Conservation (phyloP, 2,329 filamentous ascomycete genomes). For the Samsoniella hepiali region DNA sequence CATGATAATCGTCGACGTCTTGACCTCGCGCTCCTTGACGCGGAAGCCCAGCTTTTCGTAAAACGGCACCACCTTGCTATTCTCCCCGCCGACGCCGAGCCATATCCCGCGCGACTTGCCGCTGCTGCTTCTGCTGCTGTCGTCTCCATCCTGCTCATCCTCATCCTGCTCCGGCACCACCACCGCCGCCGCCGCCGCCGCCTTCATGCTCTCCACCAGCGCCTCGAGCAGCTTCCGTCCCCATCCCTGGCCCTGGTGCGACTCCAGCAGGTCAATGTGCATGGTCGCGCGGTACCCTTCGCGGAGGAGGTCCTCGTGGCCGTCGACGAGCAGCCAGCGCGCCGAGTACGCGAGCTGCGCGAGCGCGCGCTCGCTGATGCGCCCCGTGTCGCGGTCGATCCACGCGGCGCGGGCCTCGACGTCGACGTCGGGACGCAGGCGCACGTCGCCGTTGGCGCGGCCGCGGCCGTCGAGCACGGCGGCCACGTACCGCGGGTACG, state of each 20-base stretch:
- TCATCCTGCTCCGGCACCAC: background rate
- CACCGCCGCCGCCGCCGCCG: slow-evolving; percentile 16
- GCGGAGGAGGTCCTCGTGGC: slow-evolving; percentile 33
- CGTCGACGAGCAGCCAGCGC: slow-evolving; percentile 37
- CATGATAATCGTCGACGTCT: slow-evolving; percentile 40
- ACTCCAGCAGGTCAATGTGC: slow-evolving; percentile 47
- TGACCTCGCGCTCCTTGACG: slow-evolving; percentile 34
- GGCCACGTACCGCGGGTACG: slow-evolving; percentile 38
- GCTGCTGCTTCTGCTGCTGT: too few species aligned
- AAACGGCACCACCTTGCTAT: slow-evolving; percentile 45
- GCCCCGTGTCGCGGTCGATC: slow-evolving; percentile 25
- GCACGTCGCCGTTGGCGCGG: slow-evolving; percentile 10
- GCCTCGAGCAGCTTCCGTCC: slow-evolving; percentile 39
- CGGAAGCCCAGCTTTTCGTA: slow-evolving; percentile 47
- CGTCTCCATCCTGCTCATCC: background rate
- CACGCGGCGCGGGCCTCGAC: slow-evolving; percentile 31
- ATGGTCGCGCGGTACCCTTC: slow-evolving; percentile 41
- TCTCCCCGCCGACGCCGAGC: slow-evolving; percentile 45
- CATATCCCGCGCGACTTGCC: slow-evolving; percentile 36
- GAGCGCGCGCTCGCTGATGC: slow-evolving; percentile 31
- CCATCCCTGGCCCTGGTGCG: slow-evolving; percentile 43
- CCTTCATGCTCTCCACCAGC: slow-evolving; percentile 40
- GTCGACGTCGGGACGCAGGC: slow-evolving; percentile 5
- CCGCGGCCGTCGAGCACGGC: slow-evolving; percentile 31
- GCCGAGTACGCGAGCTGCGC: slow-evolving; percentile 42